A percentile compares a stretch with the other conserved stretches of the same genome.
These are phyloP conservation scores for Fusarium sp. DNA, from an alignment of 2,329 filamentous ascomycete species.

Conservation along the genomic window DNA sequence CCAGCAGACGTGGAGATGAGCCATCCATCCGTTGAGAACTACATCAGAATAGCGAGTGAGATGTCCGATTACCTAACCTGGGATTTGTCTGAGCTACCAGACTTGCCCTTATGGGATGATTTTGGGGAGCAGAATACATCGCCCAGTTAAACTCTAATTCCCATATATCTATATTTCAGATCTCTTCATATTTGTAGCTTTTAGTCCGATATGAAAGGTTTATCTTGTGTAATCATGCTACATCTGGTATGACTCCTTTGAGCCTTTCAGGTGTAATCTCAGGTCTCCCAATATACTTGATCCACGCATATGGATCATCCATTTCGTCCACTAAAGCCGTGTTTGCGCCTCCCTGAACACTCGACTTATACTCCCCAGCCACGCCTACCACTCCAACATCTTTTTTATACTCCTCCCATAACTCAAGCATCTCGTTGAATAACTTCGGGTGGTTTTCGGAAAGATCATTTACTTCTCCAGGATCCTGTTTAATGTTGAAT, in stretches of 20 bases:
- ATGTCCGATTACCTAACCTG: neutral
- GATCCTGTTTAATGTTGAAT: slow-evolving; percentile 67
- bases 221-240: too few relatives aligned
- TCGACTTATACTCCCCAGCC: slow-evolving; percentile 8
- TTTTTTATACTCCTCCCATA: slow-evolving; percentile 30
- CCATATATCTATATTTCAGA: too few relatives aligned
- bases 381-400: slow-evolving; percentile 28
- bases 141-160: too few relatives aligned
- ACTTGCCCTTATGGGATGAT: neutral
- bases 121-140: neutral
- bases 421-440: slow-evolving; percentile 46
- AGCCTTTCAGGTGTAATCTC: slow-evolving; percentile 21
- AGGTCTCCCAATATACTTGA: slow-evolving; percentile 28
- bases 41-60: neutral
- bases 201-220: too few relatives aligned
- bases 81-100: neutral
- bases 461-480: slow-evolving; percentile 66
- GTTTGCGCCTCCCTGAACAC: too few relatives aligned
- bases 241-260: slow-evolving; percentile 2
- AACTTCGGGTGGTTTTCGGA: slow-evolving; percentile 58
- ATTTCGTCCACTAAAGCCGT: slow-evolving; percentile 17
- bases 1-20: neutral
- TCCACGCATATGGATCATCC: slow-evolving; percentile 32
- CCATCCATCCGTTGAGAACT: neutral
- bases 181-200: too few relatives aligned